Evolutionary conservation across 2,329 filamentous ascomycete genomes (phyloP).

Genomic region (Trichoderma hamatum): DNA sequence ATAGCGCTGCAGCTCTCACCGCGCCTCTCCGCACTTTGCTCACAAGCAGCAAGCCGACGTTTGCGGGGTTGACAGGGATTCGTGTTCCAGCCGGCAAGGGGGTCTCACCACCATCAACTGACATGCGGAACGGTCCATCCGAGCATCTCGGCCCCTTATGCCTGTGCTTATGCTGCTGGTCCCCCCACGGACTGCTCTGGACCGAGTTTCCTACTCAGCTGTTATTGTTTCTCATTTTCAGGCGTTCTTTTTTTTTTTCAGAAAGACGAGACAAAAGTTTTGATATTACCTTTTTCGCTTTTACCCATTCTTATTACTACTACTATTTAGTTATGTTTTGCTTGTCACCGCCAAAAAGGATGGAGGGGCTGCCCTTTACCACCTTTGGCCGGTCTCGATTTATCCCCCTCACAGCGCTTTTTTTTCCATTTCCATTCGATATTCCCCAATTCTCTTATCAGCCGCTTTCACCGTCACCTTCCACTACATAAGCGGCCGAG

Average conservation of each 20-base stretch:
- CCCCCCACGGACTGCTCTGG: background rate
- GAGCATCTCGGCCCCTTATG: background rate
- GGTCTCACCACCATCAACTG: slow-evolving; percentile 17
- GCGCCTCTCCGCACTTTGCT: slow-evolving; percentile 26
- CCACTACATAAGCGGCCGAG: slow-evolving; percentile 5
- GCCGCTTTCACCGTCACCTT: slow-evolving; percentile 15
- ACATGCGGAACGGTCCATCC: background rate
- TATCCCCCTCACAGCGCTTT: slow-evolving; percentile 3
- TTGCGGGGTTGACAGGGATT: slow-evolving; percentile 35
- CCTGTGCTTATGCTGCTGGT: background rate
- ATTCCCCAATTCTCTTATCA: slow-evolving; percentile 22
- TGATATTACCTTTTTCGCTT: slow-evolving; percentile 10
- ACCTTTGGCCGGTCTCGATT: background rate
- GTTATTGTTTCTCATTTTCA: slow-evolving; percentile 8
- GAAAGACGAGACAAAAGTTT: slow-evolving; percentile 10
- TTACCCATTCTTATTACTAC: background rate
- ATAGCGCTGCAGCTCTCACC: slow-evolving; percentile 19
- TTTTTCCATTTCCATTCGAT: background rate
- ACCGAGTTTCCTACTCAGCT: background rate
- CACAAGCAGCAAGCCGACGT: slow-evolving; percentile 28
- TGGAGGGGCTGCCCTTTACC: background rate
- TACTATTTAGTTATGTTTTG: background rate
- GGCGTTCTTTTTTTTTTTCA: slow-evolving; percentile 7
- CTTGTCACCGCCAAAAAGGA: background rate
- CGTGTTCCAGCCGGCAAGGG: slow-evolving; percentile 2